Percentiles rank a stretch among this genome's conserved stretches.
Conservation (phyloP, 2,329 filamentous ascomycete genomes). For the Colletotrichum euphorbiae region DNA sequence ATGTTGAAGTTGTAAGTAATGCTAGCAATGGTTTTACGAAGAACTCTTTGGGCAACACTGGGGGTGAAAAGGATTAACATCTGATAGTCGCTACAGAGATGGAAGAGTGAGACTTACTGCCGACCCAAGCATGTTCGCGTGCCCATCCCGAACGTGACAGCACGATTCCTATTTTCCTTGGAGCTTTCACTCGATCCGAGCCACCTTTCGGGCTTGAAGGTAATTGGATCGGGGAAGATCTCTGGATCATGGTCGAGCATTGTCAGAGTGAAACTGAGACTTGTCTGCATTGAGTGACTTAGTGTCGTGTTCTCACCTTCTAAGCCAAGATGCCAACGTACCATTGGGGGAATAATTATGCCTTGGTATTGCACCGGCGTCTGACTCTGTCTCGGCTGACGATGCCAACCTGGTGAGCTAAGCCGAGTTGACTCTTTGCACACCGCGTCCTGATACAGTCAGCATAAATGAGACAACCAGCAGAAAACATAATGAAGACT, state of each 20-base stretch:
- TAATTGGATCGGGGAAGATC: conserved; percentile 30
- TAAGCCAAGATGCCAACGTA: background rate
- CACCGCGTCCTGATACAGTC: conserved; percentile 34
- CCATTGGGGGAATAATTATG: conserved; percentile 30
- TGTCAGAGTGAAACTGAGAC: conserved; percentile 38
- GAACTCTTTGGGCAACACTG: conserved; percentile 38
- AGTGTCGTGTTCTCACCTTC: background rate
- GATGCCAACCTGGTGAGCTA: conserved; percentile 40
- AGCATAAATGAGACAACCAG: background rate
- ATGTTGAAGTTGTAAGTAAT: conserved; percentile 40
- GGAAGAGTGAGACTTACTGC: conserved; percentile 22
- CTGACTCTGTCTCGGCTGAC: conserved; percentile 37
- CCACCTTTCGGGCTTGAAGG: conserved; percentile 40
- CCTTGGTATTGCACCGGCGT: conserved; percentile 18
- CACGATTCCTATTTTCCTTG: background rate
- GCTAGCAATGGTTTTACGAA: conserved; percentile 38
- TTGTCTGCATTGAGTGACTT: conserved; percentile 12
- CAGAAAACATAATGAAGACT: background rate
- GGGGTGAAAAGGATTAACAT: background rate
- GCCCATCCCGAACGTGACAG: conserved; percentile 38
- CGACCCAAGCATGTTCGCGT: conserved; percentile 41
- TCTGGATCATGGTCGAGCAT: conserved; percentile 36
- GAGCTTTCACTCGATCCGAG: conserved; percentile 20
- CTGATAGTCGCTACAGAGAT: rapidly evolving
- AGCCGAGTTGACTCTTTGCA: conserved; percentile 40